Evolutionary conservation across 2,329 filamentous ascomycete genomes (phyloP).

Genomic region (Berkeleyomyces basicola): DNA sequence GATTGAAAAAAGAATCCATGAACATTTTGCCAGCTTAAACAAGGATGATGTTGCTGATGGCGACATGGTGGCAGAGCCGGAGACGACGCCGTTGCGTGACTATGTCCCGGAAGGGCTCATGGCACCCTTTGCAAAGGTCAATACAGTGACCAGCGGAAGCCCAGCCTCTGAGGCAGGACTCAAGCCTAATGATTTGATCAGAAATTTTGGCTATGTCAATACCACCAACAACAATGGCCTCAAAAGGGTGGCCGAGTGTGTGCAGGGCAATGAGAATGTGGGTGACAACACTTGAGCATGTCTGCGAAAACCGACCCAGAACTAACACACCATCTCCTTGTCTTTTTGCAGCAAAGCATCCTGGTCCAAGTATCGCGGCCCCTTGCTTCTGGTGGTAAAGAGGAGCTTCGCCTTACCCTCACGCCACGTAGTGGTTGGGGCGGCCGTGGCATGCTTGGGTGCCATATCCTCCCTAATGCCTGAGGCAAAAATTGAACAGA

Average conservation of each 20-base stretch:
- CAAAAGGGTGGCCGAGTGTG: constrained; percentile 71
- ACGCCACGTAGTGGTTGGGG: constrained; percentile 74
- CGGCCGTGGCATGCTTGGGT: constrained; percentile 75
- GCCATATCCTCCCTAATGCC: constrained; percentile 61
- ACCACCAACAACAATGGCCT: constrained; percentile 74
- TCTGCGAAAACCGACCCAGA: neutral
- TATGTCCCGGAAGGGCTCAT: constrained; percentile 3
- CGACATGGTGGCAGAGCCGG: neutral
- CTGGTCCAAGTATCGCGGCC: constrained; percentile 48
- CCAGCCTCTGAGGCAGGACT: constrained; percentile 74
- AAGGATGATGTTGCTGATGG: neutral
- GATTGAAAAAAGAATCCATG: constrained; percentile 76
- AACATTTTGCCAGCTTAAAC: constrained; percentile 51
- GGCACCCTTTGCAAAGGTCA: constrained; percentile 78
- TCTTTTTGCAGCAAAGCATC: constrained; percentile 41
- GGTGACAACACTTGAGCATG: constrained; percentile 23
- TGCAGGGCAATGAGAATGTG: constrained; percentile 80
- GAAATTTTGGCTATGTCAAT: constrained; percentile 72
- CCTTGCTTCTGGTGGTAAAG: constrained; percentile 24
- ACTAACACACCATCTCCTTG: constrained; percentile 2
- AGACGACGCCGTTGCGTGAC: constrained; percentile 5
- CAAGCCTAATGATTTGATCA: constrained; percentile 62
- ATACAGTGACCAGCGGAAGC: constrained; percentile 59
- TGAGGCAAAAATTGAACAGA: neutral
- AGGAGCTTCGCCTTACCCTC: constrained; percentile 53